A percentile compares a stretch with the other conserved stretches of the same genome.
Conservation (phyloP, 1,139 yeast genomes). For the Yamadazyma aaseri region DNA sequence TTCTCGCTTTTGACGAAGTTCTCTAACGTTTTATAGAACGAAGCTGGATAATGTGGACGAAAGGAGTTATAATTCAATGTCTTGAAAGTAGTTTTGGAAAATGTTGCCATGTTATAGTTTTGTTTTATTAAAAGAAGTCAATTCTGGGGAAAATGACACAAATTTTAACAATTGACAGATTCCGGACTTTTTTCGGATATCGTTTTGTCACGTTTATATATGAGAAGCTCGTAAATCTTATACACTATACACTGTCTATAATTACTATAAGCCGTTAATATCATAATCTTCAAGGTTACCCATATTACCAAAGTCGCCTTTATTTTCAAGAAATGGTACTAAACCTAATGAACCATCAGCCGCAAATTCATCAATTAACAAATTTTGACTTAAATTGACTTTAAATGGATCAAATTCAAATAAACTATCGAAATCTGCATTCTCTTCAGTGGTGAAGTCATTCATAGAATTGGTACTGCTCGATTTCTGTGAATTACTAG, state of each 20-base stretch:
- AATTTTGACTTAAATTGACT: slow-evolving; percentile 33
- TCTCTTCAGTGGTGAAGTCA: slow-evolving; percentile 13
- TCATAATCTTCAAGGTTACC: neutral
- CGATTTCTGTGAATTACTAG: neutral
- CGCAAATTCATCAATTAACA: slow-evolving; percentile 53
- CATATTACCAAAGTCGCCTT: slow-evolving; percentile 9
- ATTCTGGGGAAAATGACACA: neutral
- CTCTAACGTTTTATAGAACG: slow-evolving; percentile 47
- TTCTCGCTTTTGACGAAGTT: slow-evolving; percentile 18
- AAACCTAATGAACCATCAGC: slow-evolving; percentile 70
- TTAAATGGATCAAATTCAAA: slow-evolving; percentile 45
- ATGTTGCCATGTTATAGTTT: slow-evolving; percentile 55
- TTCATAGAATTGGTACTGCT: neutral
- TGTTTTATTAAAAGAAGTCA: neutral
- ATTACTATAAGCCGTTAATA: neutral
- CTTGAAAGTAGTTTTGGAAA: slow-evolving; percentile 57
- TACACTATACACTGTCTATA: too few relatives aligned
- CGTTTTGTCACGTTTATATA: neutral
- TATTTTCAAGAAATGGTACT: slow-evolving; percentile 51
- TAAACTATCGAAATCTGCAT: slow-evolving; percentile 24
- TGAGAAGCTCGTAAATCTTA: too few relatives aligned
- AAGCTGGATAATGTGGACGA: slow-evolving; percentile 65
- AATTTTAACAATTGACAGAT: neutral
- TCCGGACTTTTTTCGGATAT: slow-evolving; percentile 10
- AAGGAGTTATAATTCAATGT: slow-evolving; percentile 57